Conservation (phyloP, 2,329 filamentous ascomycete genomes). For the Chaetomium strumarium region DNA sequence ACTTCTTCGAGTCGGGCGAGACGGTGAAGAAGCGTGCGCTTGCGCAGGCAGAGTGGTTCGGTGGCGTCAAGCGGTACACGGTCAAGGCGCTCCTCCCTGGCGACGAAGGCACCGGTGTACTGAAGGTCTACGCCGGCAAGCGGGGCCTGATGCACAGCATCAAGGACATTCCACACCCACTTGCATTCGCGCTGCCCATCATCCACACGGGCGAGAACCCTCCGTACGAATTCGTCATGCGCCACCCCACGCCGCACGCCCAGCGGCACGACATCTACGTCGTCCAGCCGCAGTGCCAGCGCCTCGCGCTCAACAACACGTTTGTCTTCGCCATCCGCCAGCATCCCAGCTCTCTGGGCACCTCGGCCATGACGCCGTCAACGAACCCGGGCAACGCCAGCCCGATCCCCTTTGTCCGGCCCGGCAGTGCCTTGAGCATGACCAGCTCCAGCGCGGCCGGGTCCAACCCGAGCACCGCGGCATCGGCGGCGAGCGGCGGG, state of each 20-base stretch:
- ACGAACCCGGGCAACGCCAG: slow-evolving; percentile 43
- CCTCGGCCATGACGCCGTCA: slow-evolving; percentile 34
- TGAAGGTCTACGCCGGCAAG: slow-evolving; percentile 92
- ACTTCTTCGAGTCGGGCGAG: slow-evolving; percentile 89
- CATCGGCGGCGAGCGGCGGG: slow-evolving; percentile 41
- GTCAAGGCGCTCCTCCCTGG: slow-evolving; percentile 88
- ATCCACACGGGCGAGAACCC: slow-evolving; percentile 90
- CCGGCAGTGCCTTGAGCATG: slow-evolving; percentile 60
- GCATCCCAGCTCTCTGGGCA: slow-evolving; percentile 58
- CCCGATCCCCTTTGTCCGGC: slow-evolving; percentile 57
- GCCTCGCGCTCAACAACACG: slow-evolving; percentile 88
- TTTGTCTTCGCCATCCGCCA: slow-evolving; percentile 96
- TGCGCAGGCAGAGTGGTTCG: slow-evolving; percentile 86
- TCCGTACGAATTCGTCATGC: slow-evolving; percentile 83
- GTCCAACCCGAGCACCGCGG: slow-evolving; percentile 46
- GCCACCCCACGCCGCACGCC: slow-evolving; percentile 96
- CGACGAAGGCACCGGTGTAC: slow-evolving; percentile 79
- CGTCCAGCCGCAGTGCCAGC: slow-evolving; percentile 86
- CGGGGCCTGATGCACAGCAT: slow-evolving; percentile 95
- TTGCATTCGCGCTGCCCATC: slow-evolving; percentile 85
- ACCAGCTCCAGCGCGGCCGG: slow-evolving; percentile 51
- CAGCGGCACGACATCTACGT: slow-evolving; percentile 96
- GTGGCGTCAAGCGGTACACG: slow-evolving; percentile 82
- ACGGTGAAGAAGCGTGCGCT: slow-evolving; percentile 78
- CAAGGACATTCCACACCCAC: slow-evolving; percentile 88